These are phyloP conservation scores for Candida loeiensis DNA, from an alignment of 805 yeast genomes.

Conservation along the genomic window DNA sequence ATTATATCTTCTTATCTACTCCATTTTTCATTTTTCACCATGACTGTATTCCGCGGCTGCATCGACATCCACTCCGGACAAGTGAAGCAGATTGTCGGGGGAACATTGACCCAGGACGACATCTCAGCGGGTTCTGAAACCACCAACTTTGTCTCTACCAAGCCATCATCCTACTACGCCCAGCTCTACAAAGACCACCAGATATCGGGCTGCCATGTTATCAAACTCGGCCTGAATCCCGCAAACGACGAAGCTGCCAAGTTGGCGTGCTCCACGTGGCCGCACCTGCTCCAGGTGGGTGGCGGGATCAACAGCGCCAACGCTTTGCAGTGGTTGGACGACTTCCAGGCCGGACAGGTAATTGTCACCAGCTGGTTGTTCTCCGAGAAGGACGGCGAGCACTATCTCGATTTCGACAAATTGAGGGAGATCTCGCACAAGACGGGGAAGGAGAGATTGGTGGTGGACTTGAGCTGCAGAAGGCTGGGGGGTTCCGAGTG, in stretches of 20 bases:
- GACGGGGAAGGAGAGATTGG: constrained; percentile 67
- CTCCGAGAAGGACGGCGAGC: constrained; percentile 43
- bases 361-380: constrained; percentile 92
- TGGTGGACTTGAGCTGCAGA: constrained; percentile 88
- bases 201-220: constrained; percentile 84
- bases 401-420: constrained; percentile 44
- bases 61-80: constrained; percentile 93
- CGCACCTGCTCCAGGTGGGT: constrained; percentile 74
- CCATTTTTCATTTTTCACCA: constrained; percentile 20
- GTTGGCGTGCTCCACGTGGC: constrained; percentile 75
- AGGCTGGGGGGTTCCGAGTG: constrained; percentile 44
- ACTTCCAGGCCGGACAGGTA: constrained; percentile 73
- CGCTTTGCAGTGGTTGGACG: constrained; percentile 72
- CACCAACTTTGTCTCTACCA: constrained; percentile 71
- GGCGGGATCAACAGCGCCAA: constrained; percentile 83
- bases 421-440: constrained; percentile 45
- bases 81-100: constrained; percentile 97
- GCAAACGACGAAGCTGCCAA: constrained; percentile 80
- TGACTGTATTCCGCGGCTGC: constrained; percentile 92
- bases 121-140: constrained; percentile 26
- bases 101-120: constrained; percentile 65
- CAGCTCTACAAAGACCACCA: constrained; percentile 55
- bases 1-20: neutral
- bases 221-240: constrained; percentile 75
- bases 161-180: constrained; percentile 75